Evolutionary conservation across 1,139 yeast genomes (phyloP), one percentile per base, ranked within the genome.

Genomic region (Magnusiomyces ingens): DNA sequence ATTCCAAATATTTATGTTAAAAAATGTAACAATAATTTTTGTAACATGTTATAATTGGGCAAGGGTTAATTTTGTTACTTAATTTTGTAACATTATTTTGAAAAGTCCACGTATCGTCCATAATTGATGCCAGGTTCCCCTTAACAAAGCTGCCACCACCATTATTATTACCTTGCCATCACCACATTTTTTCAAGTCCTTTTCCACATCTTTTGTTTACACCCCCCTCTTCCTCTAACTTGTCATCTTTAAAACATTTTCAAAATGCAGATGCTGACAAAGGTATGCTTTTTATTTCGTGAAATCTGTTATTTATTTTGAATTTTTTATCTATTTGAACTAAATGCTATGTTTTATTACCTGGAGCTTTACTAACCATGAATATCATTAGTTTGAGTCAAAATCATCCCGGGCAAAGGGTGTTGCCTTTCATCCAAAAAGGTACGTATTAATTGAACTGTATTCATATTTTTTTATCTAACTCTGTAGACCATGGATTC

Each of bases 371-470:
- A 17, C 21, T 29, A 13, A 32, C 48, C 37, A 47, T 50, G 47
- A 45, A 51, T 44, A 37, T 29, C 26, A 18, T 22, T 57, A 87
- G 84, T 94, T 94, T 73, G 99, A 94, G 76, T 90, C 98, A 66
- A 94, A 94, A 80, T 91, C 98, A 62, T 89, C 98, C 54, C 80
- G 99, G 79, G 98, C 98, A 52, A 94, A 94, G 74, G 97, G 97
- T 60, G 90, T 94, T 66, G 98, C 99, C 55, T 93, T 94, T 73
- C 99, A 94, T 71, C 98, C 99, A 52, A 85, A 84, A 61, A 78
- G 84, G 76, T 72, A 64, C 50, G 74, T 64, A 10, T 21, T 37
- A 17, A 32, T 38, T 11, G 18, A 49, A 26, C 17, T 18, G n/a
- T 37, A 32, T 6, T 17, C n/a, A 4, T 40, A 1, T 40, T 21